phyloP scores from a whole-genome alignment of 768 basidiomycete species.

The Tulasnella sp. region DNA sequence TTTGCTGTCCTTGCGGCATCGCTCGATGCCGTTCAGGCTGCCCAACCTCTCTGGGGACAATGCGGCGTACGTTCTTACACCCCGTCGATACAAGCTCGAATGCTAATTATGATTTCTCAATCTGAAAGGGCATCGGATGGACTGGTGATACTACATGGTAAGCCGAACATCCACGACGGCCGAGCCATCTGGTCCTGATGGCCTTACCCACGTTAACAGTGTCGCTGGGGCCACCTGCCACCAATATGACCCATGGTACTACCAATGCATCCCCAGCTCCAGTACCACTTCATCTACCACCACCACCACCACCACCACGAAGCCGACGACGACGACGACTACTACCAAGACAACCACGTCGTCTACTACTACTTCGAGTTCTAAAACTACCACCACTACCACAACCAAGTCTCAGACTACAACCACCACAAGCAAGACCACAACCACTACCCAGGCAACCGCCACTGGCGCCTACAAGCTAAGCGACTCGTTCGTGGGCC shows the following conservation, averaged over 20 bases:
- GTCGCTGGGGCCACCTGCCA: not conserved
- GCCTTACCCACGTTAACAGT: not conserved
- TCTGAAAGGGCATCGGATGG: not conserved
- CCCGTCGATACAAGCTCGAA: too few species aligned
- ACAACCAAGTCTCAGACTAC: not conserved
- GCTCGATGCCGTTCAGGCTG: not conserved
- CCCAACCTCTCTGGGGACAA: not conserved
- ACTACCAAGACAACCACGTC: not conserved
- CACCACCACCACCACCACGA: not conserved
- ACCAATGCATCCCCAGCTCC: not conserved
- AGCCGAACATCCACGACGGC: not conserved
- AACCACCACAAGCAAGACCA: not conserved
- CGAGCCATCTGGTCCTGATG: not conserved
- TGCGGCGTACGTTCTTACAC: not conserved
- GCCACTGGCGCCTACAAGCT: conserved; percentile 23
- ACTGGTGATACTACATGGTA: not conserved
- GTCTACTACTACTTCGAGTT: not conserved
- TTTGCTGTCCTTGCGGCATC: not conserved
- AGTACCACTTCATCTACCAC: too few species aligned
- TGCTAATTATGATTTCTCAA: not conserved
- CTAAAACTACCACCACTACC: not conserved
- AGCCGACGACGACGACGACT: not conserved
- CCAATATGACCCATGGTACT: not conserved
- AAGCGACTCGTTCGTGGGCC: conserved; percentile 31
- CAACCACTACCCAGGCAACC: not conserved